Percentiles rank a stretch among this genome's conserved stretches.
Conservation (phyloP, 2,329 filamentous ascomycete genomes). For the Aspergillus quadrilineatus region DNA sequence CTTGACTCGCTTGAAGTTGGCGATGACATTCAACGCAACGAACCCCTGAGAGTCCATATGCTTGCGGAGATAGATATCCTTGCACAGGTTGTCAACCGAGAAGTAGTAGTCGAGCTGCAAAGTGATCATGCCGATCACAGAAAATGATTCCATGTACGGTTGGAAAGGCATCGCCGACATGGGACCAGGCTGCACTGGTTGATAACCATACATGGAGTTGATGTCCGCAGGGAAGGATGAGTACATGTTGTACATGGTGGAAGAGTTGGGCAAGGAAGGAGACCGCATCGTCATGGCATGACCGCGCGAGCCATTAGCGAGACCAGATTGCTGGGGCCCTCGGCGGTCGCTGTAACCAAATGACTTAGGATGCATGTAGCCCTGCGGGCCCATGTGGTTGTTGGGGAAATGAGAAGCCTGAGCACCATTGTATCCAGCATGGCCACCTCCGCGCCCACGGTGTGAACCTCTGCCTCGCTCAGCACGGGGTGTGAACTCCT, state of each 20-base stretch:
- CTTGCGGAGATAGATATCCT: conserved; percentile 82
- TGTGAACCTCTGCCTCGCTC: conserved; percentile 42
- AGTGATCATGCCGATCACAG: conserved; percentile 58
- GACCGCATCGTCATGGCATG: conserved; percentile 57
- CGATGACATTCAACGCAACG: conserved; percentile 75
- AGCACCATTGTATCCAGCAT: conserved; percentile 34
- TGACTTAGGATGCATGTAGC: conserved; percentile 41
- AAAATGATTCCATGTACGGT: conserved; percentile 58
- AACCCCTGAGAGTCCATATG: conserved; percentile 97
- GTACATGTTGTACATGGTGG: conserved; percentile 50
- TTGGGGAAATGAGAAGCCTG: conserved; percentile 43
- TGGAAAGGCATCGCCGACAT: conserved; percentile 52
- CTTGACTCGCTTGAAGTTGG: conserved; percentile 82
- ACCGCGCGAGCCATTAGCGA: conserved; percentile 42
- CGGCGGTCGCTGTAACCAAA: conserved; percentile 45
- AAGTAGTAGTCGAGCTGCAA: conserved; percentile 88
- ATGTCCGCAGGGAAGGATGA: conserved; percentile 43
- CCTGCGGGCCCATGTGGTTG: conserved; percentile 40
- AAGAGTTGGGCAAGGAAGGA: conserved; percentile 60
- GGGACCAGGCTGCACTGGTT: conserved; percentile 50
- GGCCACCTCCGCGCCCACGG: conserved; percentile 41
- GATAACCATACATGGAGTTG: conserved; percentile 58
- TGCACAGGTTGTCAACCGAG: conserved; percentile 91
- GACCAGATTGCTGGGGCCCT: conserved; percentile 39
- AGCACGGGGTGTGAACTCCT: conserved; percentile 35